A percentile compares a stretch with the other conserved stretches of the same genome.
phyloP scores from a whole-genome alignment of 2,329 filamentous ascomycete species.

The Fusarium anthophilum region DNA sequence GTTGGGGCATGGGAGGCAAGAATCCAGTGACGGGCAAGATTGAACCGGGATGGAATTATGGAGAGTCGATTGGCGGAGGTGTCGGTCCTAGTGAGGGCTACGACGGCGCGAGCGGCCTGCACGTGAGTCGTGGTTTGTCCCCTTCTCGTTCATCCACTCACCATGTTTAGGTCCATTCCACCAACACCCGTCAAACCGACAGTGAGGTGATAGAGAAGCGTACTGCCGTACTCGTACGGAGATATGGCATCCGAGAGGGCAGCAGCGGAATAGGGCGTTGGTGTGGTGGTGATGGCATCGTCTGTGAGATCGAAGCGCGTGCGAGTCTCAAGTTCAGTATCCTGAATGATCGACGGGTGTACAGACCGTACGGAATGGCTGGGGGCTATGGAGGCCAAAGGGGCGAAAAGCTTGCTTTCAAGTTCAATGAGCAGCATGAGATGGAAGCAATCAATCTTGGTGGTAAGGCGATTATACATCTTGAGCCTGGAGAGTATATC shows the following conservation, averaged over 20 bases:
- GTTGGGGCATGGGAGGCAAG: slow-evolving; percentile 48
- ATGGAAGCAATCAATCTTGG: neutral
- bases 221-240: slow-evolving; percentile 47
- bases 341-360: slow-evolving; percentile 49
- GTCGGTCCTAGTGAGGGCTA: slow-evolving; percentile 77
- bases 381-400: slow-evolving; percentile 42
- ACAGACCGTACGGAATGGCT: slow-evolving; percentile 47
- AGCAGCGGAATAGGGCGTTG: slow-evolving; percentile 40
- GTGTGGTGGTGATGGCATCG: slow-evolving; percentile 48
- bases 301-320: slow-evolving; percentile 49
- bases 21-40: slow-evolving; percentile 29
- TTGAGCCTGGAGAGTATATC: slow-evolving; percentile 47
- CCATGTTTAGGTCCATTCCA: slow-evolving; percentile 69
- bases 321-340: slow-evolving; percentile 47
- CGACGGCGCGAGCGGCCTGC: slow-evolving; percentile 78
- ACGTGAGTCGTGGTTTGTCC: slow-evolving; percentile 56
- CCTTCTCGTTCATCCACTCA: no score
- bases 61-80: slow-evolving; percentile 85
- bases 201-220: slow-evolving; percentile 71
- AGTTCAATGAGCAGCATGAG: slow-evolving; percentile 39
- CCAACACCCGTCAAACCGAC: slow-evolving; percentile 85
- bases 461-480: neutral
- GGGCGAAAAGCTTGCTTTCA: slow-evolving; percentile 44
- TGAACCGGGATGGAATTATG: slow-evolving; percentile 81
- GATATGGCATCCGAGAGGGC: slow-evolving; percentile 40